A percentile compares a stretch with the other conserved stretches of the same genome.
These are phyloP conservation scores for Xylaria castorea DNA, from an alignment of 495 filamentous ascomycete species.

Conservation along the genomic window DNA sequence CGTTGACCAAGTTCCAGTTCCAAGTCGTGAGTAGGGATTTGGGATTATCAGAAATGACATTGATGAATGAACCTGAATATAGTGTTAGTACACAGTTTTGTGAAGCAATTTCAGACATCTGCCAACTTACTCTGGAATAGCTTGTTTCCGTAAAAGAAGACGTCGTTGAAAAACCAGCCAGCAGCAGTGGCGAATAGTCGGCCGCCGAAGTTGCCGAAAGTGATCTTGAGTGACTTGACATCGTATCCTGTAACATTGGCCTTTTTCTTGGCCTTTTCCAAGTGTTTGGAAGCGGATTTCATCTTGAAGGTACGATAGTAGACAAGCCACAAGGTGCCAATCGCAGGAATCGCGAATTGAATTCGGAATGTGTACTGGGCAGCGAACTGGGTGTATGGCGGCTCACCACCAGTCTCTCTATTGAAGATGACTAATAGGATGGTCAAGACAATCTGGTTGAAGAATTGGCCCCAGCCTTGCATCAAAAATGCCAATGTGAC, in stretches of 20 bases:
- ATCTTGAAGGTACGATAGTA: constrained; percentile 93
- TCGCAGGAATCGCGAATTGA: constrained; percentile 82
- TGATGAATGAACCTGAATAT: constrained; percentile 70
- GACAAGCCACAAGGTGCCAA: constrained; percentile 88
- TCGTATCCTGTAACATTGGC: constrained; percentile 86
- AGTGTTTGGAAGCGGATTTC: constrained; percentile 73
- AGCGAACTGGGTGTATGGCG: constrained; percentile 72
- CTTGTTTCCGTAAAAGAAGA: constrained; percentile 99
- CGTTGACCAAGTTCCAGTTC: constrained; percentile 90
- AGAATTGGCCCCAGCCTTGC: constrained; percentile 95
- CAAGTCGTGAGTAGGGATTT: constrained; percentile 77
- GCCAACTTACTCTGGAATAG: constrained; percentile 72
- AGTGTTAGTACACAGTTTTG: constrained; percentile 23
- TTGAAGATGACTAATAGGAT: constrained; percentile 82
- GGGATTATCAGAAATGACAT: constrained; percentile 65
- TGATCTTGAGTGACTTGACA: constrained; percentile 73
- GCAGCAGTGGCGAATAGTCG: constrained; percentile 85
- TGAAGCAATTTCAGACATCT: background rate
- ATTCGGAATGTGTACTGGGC: constrained; percentile 87
- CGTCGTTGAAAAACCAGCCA: constrained; percentile 88
- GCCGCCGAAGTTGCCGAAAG: constrained; percentile 78
- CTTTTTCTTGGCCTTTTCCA: constrained; percentile 81
- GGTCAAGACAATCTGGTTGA: constrained; percentile 87
- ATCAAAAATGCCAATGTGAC: constrained; percentile 93
- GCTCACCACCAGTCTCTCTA: constrained; percentile 66